Evolutionary conservation across 225 moss, liverwort and hornwort genomes (phyloP).

Genomic region (Bryum argenteum): DNA sequence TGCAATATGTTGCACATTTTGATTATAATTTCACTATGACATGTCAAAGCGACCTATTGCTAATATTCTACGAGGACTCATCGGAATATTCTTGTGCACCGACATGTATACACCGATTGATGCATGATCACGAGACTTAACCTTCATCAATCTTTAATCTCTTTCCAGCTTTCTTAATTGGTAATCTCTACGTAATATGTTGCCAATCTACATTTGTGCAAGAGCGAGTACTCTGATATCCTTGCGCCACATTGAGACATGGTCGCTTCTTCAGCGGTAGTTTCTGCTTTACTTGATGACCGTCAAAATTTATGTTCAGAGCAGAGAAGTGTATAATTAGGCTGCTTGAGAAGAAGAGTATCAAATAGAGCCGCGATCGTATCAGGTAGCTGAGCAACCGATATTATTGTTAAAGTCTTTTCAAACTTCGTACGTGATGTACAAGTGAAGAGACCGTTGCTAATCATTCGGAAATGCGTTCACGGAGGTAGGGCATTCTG

Average conservation of each 20-base stretch:
- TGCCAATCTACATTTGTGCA: neutral
- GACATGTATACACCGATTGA: no score
- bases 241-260: no score
- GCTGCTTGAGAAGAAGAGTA: constrained; percentile 11
- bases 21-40: no score
- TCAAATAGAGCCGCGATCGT: neutral
- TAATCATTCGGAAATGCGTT: neutral
- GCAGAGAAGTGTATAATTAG: constrained; percentile 23
- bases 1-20: no score
- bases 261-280: neutral
- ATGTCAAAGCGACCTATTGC: no score
- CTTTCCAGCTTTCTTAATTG: neutral
- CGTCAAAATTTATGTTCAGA: constrained; percentile 18
- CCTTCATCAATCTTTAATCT: neutral
- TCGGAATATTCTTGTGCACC: no score
- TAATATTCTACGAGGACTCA: no score
- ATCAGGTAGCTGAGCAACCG: neutral
- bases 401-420: neutral
- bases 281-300: constrained; percentile 20
- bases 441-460: neutral
- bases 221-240: neutral
- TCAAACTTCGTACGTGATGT: neutral
- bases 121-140: constrained; percentile 50
- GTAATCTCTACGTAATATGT: neutral
- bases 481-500: neutral